A percentile compares a stretch with the other conserved stretches of the same genome.
phyloP scores from a whole-genome alignment of 2,329 filamentous ascomycete species.

The Xylaria polymorpha region DNA sequence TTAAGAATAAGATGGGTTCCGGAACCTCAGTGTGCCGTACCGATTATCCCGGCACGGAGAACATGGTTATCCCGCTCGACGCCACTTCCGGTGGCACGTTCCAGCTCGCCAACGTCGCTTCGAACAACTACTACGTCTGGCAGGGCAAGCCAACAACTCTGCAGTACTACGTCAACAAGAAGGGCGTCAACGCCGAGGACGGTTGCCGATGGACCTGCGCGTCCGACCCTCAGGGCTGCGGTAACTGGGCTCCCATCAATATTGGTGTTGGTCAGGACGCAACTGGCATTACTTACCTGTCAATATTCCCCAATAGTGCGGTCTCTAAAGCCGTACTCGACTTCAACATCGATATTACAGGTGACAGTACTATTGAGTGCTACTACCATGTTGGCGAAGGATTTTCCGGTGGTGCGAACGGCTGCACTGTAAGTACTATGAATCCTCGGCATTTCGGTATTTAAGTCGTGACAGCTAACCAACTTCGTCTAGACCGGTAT shows the following conservation, averaged over 20 bases:
- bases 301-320: slow-evolving; percentile 85
- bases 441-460: slow-evolving; percentile 29
- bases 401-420: slow-evolving; percentile 69
- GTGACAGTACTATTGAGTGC: slow-evolving; percentile 71
- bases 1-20: slow-evolving; percentile 78
- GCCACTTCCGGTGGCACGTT: slow-evolving; percentile 68
- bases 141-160: slow-evolving; percentile 80
- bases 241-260: slow-evolving; percentile 91
- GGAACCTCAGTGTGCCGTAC: slow-evolving; percentile 87
- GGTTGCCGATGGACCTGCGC: slow-evolving; percentile 80
- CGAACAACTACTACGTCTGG: slow-evolving; percentile 81
- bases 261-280: slow-evolving; percentile 77
- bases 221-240: slow-evolving; percentile 63
- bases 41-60: slow-evolving; percentile 93
- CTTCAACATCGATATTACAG: slow-evolving; percentile 82
- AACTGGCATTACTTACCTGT: slow-evolving; percentile 77
- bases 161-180: slow-evolving; percentile 96
- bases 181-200: slow-evolving; percentile 72
- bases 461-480: slow-evolving; percentile 35
- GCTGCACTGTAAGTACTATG: slow-evolving; percentile 80
- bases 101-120: slow-evolving; percentile 79
- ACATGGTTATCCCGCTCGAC: slow-evolving; percentile 82
- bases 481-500: slow-evolving; percentile 56
- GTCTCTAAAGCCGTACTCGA: slow-evolving; percentile 77
- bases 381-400: slow-evolving; percentile 69